These are phyloP conservation scores for Saitozyma sp. DNA, from an alignment of 768 basidiomycete genomes.

Conservation along the genomic window DNA sequence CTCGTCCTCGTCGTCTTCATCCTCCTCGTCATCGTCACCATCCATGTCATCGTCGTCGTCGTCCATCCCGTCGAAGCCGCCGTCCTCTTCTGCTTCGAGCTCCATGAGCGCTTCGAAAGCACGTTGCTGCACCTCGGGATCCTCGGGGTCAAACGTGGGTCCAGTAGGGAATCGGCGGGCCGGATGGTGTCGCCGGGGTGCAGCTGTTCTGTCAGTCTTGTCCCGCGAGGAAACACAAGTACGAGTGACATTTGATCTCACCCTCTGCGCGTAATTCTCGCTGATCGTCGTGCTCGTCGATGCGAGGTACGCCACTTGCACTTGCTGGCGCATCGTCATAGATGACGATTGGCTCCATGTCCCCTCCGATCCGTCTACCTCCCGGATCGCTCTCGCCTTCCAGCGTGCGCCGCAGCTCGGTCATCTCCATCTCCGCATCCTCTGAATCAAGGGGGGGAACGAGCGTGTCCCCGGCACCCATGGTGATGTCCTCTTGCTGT, in stretches of 20 bases:
- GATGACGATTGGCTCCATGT: too few species aligned
- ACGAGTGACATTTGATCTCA: not conserved
- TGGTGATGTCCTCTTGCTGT: not conserved
- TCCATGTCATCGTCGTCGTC: conserved; percentile 16
- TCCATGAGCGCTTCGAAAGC: conserved; percentile 11
- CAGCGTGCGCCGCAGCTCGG: too few species aligned
- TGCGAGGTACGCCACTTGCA: not conserved
- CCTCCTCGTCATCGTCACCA: conserved; percentile 7
- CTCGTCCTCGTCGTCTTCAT: conserved; percentile 16
- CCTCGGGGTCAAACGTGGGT: too few species aligned
- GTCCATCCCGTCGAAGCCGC: conserved; percentile 3
- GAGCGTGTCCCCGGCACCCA: too few species aligned
- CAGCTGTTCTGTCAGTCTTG: too few species aligned
- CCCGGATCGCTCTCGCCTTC: too few species aligned
- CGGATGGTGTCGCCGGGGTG: too few species aligned
- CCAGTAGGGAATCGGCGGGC: too few species aligned
- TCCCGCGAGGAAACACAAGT: too few species aligned
- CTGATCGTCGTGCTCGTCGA: conserved; percentile 15
- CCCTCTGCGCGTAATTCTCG: conserved; percentile 16
- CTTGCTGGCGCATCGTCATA: not conserved
- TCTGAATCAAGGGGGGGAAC: too few species aligned
- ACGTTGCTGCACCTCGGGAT: not conserved
- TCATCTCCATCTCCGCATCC: too few species aligned
- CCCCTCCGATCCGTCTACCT: too few species aligned
- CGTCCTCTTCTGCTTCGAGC: conserved; percentile 11